Conservation (phyloP, 768 basidiomycete species). For the Boletus vinaceobasis region DNA sequence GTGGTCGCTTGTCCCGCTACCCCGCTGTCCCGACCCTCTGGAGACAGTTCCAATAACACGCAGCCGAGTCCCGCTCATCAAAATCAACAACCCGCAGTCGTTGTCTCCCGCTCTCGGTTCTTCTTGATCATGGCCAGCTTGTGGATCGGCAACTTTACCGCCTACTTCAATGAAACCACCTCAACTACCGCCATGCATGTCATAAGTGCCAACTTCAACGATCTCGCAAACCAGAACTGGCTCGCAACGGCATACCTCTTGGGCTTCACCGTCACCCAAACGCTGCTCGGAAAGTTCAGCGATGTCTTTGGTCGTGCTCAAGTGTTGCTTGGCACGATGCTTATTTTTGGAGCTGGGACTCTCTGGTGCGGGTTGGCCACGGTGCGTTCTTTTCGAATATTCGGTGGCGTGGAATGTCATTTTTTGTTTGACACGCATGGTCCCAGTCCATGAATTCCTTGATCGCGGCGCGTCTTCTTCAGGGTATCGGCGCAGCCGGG, state of each 20-base stretch:
- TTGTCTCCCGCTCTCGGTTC: constrained; percentile 27
- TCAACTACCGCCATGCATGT: constrained; percentile 35
- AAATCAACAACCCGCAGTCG: constrained; percentile 25
- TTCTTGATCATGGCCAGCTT: constrained; percentile 34
- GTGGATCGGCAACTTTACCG: constrained; percentile 35
- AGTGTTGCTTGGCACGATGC: constrained; percentile 34
- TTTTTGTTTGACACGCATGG: constrained; percentile 7
- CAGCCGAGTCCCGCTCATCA: neutral
- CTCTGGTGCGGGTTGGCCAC: constrained; percentile 33
- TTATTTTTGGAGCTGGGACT: constrained; percentile 34
- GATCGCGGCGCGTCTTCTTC: constrained; percentile 32
- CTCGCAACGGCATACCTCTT: constrained; percentile 34
- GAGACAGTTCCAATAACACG: neutral
- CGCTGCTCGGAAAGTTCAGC: constrained; percentile 33
- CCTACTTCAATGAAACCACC: constrained; percentile 35
- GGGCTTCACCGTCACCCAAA: constrained; percentile 37
- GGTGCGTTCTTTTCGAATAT: constrained; percentile 14
- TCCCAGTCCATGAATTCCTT: constrained; percentile 34
- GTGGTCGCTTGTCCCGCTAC: neutral
- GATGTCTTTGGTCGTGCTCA: constrained; percentile 35
- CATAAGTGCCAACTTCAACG: constrained; percentile 30
- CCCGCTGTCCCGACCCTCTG: neutral
- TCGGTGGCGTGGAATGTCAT: neutral
- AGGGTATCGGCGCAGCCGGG: constrained; percentile 37
- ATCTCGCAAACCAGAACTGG: constrained; percentile 34